Evolutionary conservation across 495 filamentous ascomycete species (phyloP).

Genomic region (Niebla homalea): DNA sequence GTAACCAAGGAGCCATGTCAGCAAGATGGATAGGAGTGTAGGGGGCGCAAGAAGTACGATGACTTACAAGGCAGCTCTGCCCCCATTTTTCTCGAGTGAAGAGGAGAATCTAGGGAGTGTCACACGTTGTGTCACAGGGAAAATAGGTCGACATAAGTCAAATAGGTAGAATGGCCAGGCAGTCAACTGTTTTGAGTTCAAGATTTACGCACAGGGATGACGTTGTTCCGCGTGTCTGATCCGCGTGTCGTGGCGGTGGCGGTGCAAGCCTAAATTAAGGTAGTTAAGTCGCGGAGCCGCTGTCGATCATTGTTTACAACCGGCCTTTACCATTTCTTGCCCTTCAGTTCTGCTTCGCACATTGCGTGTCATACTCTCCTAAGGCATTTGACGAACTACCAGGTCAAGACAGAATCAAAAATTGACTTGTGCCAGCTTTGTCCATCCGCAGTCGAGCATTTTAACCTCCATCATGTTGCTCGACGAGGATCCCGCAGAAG

Average conservation of each 20-base stretch:
- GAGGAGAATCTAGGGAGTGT: no score
- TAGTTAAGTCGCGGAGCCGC: neutral
- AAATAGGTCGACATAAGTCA: neutral
- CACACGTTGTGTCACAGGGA: no score
- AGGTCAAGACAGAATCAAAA: no score
- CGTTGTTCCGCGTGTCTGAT: no score
- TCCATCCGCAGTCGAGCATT: no score
- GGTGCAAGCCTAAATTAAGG: neutral
- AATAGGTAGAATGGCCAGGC: neutral
- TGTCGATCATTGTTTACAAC: conserved; percentile 14
- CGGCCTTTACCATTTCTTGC: neutral
- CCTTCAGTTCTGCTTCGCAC: no score
- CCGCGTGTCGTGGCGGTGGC: neutral
- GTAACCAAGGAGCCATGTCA: conserved; percentile 7
- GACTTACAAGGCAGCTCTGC: conserved; percentile 62
- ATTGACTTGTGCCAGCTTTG: no score
- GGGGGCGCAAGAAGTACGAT: neutral
- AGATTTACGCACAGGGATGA: no score
- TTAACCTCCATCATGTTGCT: conserved; percentile 62
- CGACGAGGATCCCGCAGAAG: conserved; percentile 84
- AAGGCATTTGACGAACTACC: no score
- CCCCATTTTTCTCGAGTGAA: conserved; percentile 27
- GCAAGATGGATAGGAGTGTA: neutral
- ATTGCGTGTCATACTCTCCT: no score
- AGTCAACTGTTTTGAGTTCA: neutral